These are phyloP conservation scores for Allium cepa DNA, from an alignment of 106 monocot species.

Conservation along the genomic window DNA sequence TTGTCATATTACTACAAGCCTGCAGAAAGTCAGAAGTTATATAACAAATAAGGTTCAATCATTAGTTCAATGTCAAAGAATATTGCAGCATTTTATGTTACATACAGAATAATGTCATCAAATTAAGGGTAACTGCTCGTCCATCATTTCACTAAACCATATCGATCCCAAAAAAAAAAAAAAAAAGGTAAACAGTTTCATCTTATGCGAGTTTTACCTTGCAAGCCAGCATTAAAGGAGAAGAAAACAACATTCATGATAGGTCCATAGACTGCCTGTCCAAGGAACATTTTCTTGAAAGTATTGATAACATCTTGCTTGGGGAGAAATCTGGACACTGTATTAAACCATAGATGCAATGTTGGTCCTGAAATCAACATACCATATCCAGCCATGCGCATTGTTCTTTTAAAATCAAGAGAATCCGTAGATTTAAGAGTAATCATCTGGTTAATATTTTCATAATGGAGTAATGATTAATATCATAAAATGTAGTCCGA, in stretches of 20 bases:
- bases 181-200: no score
- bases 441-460: constrained; percentile 37
- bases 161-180: no score
- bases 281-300: constrained; percentile 85
- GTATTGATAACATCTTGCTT: constrained; percentile 69
- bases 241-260: constrained; percentile 72
- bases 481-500: no score
- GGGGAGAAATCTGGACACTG: constrained; percentile 69
- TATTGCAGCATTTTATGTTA: no score
- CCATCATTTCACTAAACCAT: no score
- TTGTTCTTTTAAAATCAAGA: constrained; percentile 60
- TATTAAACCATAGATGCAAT: constrained; percentile 98
- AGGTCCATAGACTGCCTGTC: constrained; percentile 81
- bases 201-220: constrained; percentile 37
- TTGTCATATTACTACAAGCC: no score
- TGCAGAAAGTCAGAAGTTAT: no score
- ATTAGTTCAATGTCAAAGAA: no score
- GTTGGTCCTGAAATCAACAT: constrained; percentile 70
- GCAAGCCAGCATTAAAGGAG: constrained; percentile 78
- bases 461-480: no score
- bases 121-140: no score
- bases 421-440: constrained; percentile 24
- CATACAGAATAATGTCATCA: no score
- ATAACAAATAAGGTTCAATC: no score
- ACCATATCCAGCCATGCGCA: constrained; percentile 88